A percentile compares a stretch with the other conserved stretches of the same genome.
These are phyloP conservation scores for Ganoderma leucocontextum DNA, from an alignment of 1,284 basidiomycete species.

Conservation along the genomic window DNA sequence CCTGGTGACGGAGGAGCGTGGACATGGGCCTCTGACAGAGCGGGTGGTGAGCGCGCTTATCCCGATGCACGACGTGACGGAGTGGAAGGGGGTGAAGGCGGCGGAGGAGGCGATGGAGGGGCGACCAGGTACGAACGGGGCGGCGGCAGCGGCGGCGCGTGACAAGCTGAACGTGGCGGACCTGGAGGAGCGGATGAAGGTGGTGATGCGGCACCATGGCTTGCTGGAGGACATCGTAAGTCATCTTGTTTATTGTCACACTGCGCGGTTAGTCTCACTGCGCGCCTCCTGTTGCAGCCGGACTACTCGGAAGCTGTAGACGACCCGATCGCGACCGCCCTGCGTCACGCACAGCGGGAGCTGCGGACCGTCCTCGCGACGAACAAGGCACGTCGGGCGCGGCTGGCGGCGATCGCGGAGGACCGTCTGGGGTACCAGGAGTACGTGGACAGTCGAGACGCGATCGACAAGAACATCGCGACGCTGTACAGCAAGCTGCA, in stretches of 20 bases:
- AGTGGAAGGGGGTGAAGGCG: constrained; percentile 79
- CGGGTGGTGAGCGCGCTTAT: constrained; percentile 82
- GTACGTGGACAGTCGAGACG: constrained; percentile 81
- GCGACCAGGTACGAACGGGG: constrained; percentile 74
- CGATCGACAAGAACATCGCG: constrained; percentile 83
- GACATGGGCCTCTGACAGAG: constrained; percentile 83
- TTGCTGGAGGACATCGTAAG: constrained; percentile 65
- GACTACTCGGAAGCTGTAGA: constrained; percentile 84
- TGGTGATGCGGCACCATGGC: constrained; percentile 77
- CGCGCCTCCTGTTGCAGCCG: constrained; percentile 57
- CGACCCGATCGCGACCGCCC: constrained; percentile 91
- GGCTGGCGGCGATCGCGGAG: constrained; percentile 81
- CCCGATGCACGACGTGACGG: constrained; percentile 66
- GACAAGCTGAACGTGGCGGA: constrained; percentile 79
- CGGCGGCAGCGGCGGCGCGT: constrained; percentile 73
- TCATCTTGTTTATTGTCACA: constrained; percentile 22
- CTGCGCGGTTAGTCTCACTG: too few species aligned
- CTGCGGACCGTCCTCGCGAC: constrained; percentile 78
- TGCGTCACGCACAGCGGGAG: constrained; percentile 89
- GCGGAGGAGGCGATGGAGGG: constrained; percentile 87
- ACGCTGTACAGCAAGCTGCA: constrained; percentile 77
- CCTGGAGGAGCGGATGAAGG: constrained; percentile 72
- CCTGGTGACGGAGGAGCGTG: constrained; percentile 71
- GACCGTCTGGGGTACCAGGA: constrained; percentile 92
- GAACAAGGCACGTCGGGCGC: constrained; percentile 85